Percentiles rank a stretch among this genome's conserved stretches.
Conservation (phyloP, 1,139 yeast species). For the Pichiaceae sp. region DNA sequence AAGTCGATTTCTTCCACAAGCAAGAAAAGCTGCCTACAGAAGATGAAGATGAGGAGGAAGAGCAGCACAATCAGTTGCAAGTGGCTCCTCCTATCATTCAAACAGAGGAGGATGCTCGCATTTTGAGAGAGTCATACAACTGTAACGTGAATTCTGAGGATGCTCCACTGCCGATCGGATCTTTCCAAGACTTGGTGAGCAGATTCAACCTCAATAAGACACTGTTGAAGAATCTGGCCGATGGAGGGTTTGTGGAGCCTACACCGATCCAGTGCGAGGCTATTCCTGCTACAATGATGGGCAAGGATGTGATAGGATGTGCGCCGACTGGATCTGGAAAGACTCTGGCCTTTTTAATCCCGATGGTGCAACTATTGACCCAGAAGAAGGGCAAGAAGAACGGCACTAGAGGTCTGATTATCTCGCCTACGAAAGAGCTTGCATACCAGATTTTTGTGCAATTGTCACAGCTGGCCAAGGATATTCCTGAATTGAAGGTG, state of each 20-base stretch:
- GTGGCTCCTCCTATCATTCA: constrained; percentile 36
- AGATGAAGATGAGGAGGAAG: constrained; percentile 17
- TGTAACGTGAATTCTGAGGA: constrained; percentile 22
- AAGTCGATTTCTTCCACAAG: constrained; percentile 65
- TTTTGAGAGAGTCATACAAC: constrained; percentile 18
- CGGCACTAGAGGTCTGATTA: constrained; percentile 67
- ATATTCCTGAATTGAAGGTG: constrained; percentile 41
- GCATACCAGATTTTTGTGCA: constrained; percentile 80
- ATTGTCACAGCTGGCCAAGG: constrained; percentile 49
- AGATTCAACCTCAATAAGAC: constrained; percentile 61
- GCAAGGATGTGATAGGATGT: constrained; percentile 36
- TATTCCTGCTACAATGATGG: constrained; percentile 22
- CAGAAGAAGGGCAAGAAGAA: constrained; percentile 8
- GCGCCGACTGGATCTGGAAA: constrained; percentile 99
- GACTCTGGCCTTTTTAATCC: constrained; percentile 84
- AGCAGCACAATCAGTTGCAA: constrained; percentile 15
- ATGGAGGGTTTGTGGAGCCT: constrained; percentile 71
- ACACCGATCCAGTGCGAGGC: constrained; percentile 86
- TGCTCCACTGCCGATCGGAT: constrained; percentile 79
- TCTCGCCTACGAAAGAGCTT: constrained; percentile 90
- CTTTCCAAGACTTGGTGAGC: constrained; percentile 69
- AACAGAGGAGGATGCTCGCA: constrained; percentile 24
- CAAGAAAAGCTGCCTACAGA: constrained; percentile 21
- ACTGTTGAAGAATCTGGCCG: constrained; percentile 56
- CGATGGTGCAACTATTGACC: constrained; percentile 54